Percentiles rank a stretch among this genome's conserved stretches.
Evolutionary conservation across 768 basidiomycete genomes (phyloP).

Genomic region (Xerocomellus amylosporus): DNA sequence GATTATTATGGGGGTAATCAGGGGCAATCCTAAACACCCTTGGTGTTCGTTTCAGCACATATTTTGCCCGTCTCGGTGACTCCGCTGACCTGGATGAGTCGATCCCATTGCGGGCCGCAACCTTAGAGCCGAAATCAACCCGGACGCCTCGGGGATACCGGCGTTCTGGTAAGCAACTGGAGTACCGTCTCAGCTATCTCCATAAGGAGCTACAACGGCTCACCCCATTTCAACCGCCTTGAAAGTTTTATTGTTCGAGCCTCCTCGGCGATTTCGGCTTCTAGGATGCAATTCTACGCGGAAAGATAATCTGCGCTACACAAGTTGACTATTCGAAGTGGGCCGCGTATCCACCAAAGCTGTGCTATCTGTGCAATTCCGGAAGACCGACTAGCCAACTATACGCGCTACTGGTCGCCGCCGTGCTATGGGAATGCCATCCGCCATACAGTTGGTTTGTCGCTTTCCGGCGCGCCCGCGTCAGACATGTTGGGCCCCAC

Average conservation of each 20-base stretch:
- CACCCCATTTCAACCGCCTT: not conserved
- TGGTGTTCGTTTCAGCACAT: not conserved
- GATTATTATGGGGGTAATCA: not conserved
- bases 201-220: not conserved
- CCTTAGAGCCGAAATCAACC: not conserved
- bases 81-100: not conserved
- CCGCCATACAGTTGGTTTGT: too few species aligned
- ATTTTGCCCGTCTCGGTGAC: not conserved
- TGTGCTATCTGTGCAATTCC: too few species aligned
- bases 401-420: too few species aligned
- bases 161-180: not conserved
- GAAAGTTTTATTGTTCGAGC: not conserved
- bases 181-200: not conserved
- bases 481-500: too few species aligned
- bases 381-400: too few species aligned
- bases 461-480: too few species aligned
- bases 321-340: not conserved
- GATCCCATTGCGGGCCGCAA: not conserved
- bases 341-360: not conserved
- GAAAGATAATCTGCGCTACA: too few species aligned
- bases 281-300: too few species aligned
- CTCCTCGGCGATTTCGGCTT: too few species aligned
- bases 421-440: too few species aligned
- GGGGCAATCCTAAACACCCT: not conserved
- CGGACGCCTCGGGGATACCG: not conserved